Evolutionary conservation across 2,329 filamentous ascomycete genomes (phyloP).

Genomic region (Hypoxylon sp.): DNA sequence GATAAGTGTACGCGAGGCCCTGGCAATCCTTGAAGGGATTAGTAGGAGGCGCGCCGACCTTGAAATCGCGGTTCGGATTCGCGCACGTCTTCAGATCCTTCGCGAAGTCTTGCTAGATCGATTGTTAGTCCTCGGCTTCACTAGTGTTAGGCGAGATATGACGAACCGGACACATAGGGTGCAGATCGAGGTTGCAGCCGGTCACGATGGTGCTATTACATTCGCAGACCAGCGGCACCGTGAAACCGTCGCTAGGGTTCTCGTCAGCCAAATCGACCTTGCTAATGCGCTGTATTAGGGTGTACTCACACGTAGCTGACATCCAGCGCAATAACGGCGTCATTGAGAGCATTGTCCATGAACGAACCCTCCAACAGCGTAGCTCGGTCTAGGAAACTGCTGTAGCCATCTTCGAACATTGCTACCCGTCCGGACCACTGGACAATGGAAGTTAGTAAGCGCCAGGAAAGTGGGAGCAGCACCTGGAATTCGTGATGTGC

Average conservation of each 20-base stretch:
- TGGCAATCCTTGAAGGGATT: conserved; percentile 42
- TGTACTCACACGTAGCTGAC: conserved; percentile 48
- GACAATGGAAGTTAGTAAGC: conserved; percentile 14
- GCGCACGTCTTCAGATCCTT: conserved; percentile 38
- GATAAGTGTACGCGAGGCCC: conserved; percentile 44
- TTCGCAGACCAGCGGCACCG: conserved; percentile 45
- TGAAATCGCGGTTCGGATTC: conserved; percentile 40
- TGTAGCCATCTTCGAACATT: conserved; percentile 36
- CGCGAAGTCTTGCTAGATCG: conserved; percentile 28
- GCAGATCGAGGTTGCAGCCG: conserved; percentile 46
- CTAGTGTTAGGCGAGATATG: background rate
- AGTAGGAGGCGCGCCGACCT: background rate
- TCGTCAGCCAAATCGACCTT: conserved; percentile 15
- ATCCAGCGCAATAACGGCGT: conserved; percentile 38
- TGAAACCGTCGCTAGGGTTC: conserved; percentile 44
- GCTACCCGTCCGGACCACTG: conserved; percentile 46
- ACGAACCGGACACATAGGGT: conserved; percentile 43
- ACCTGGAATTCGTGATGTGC: background rate
- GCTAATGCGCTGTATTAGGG: background rate
- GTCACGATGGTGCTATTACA: conserved; percentile 32
- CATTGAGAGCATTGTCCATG: background rate
- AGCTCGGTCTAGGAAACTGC: conserved; percentile 28
- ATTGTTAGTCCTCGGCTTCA: conserved; percentile 10
- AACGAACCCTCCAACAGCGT: conserved; percentile 46
- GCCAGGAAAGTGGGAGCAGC: background rate